Conservation (phyloP, 2,329 filamentous ascomycete genomes). For the Colletotrichum tropicale region DNA sequence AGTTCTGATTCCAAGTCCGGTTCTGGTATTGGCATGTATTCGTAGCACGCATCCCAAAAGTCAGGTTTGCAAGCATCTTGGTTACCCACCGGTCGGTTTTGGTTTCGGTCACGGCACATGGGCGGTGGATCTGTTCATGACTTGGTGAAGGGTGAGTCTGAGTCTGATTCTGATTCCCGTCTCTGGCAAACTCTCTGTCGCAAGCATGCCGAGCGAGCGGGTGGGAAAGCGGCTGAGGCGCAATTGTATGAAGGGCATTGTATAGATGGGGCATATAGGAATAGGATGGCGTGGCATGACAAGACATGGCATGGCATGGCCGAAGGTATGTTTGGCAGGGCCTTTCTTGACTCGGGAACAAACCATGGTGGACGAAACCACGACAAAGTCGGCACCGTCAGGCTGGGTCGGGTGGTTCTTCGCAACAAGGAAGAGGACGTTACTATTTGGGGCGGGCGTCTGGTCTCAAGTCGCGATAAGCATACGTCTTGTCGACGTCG, state of each 20-base stretch:
- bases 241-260: not conserved
- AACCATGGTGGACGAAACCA: not conserved
- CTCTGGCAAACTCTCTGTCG: not conserved
- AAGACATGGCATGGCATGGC: not conserved
- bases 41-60: not conserved
- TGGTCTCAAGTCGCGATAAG: constrained; percentile 15
- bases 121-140: constrained; percentile 18
- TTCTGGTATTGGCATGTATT: not conserved
- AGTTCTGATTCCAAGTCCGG: not conserved
- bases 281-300: not conserved
- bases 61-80: constrained; percentile 9
- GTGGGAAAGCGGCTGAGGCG: not conserved
- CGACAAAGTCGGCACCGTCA: constrained; percentile 11
- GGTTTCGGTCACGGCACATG: constrained; percentile 18
- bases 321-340: not conserved
- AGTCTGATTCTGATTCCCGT: not conserved
- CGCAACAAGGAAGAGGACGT: constrained; percentile 10
- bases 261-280: not conserved
- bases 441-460: constrained; percentile 17
- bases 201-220: not conserved
- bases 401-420: constrained; percentile 7
- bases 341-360: constrained; percentile 12
- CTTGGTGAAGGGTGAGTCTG: not conserved
- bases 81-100: constrained; percentile 12
- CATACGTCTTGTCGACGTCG: constrained; percentile 14